phyloP scores from a whole-genome alignment of 257 asterid genomes.

The Nemophila menziesii region DNA sequence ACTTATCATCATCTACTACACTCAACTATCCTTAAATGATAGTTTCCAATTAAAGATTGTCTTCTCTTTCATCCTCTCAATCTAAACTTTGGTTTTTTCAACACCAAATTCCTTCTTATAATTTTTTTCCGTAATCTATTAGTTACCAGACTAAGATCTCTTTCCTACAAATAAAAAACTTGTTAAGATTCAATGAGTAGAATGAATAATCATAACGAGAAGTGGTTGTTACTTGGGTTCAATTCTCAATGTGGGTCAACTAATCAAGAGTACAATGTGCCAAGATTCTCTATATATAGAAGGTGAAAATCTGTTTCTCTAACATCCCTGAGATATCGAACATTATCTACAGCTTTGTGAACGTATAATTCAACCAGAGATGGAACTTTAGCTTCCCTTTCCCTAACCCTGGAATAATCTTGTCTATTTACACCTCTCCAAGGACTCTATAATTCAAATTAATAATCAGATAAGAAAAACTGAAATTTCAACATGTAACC shows the following conservation, averaged over 20 bases:
- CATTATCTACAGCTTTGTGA: slow-evolving; percentile 53
- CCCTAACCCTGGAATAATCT: slow-evolving; percentile 3
- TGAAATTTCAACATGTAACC: too few species aligned
- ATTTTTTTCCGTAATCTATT: slow-evolving; percentile 56
- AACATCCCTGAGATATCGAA: slow-evolving; percentile 76
- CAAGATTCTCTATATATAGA: slow-evolving; percentile 61
- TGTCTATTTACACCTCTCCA: slow-evolving; percentile 1
- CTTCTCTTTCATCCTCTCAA: slow-evolving; percentile 39
- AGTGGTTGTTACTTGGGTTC: slow-evolving; percentile 33
- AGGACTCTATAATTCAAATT: not conserved
- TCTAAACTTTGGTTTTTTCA: too few species aligned
- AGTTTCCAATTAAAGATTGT: slow-evolving; percentile 48
- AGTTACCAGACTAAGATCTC: slow-evolving; percentile 81
- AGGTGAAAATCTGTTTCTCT: slow-evolving; percentile 69
- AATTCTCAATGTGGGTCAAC: slow-evolving; percentile 57
- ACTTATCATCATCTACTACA: slow-evolving; percentile 2
- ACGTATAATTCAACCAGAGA: slow-evolving; percentile 77
- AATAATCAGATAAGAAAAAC: not conserved
- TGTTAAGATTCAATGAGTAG: not conserved
- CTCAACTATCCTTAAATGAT: slow-evolving; percentile 46
- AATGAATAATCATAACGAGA: not conserved
- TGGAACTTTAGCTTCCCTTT: slow-evolving; percentile 33
- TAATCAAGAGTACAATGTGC: slow-evolving; percentile 73
- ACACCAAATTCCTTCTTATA: slow-evolving; percentile 47
- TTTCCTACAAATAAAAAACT: slow-evolving; percentile 32